phyloP scores from a whole-genome alignment of 1,284 basidiomycete species.

The Ustilago tritici region DNA sequence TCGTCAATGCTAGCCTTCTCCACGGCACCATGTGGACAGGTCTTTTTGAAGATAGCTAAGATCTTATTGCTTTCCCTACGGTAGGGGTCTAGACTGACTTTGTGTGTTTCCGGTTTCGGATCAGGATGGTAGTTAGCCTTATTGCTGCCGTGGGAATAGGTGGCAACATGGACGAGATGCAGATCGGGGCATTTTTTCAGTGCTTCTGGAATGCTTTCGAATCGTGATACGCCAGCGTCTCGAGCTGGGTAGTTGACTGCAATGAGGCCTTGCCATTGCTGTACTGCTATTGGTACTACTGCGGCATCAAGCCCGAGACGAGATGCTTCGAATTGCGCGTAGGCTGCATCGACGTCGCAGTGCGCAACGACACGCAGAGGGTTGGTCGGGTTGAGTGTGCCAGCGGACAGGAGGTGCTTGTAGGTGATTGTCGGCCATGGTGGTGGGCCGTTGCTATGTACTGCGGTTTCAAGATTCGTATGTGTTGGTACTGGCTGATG shows the following conservation, averaged over 20 bases:
- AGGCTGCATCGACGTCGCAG: constrained; percentile 76
- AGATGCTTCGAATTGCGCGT: constrained; percentile 82
- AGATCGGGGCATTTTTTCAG: constrained; percentile 89
- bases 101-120: constrained; percentile 88
- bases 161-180: constrained; percentile 90
- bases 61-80: constrained; percentile 90
- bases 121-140: constrained; percentile 85
- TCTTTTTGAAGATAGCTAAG: constrained; percentile 84
- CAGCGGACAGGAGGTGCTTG: constrained; percentile 59
- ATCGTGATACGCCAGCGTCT: constrained; percentile 85
- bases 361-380: constrained; percentile 78
- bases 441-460: constrained; percentile 36
- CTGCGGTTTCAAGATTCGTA: constrained; percentile 42
- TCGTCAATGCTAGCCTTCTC: constrained; percentile 76
- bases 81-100: constrained; percentile 95
- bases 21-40: constrained; percentile 76
- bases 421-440: constrained; percentile 58
- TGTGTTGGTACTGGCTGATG: constrained; percentile 28
- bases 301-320: constrained; percentile 79
- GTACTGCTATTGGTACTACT: constrained; percentile 84
- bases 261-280: constrained; percentile 88
- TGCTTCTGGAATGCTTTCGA: constrained; percentile 56
- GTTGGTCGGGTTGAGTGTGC: constrained; percentile 67
- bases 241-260: constrained; percentile 96
- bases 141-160: constrained; percentile 74